Evolutionary conservation across 2,329 filamentous ascomycete species (phyloP).

Genomic region (Sporothrix curviconia): DNA sequence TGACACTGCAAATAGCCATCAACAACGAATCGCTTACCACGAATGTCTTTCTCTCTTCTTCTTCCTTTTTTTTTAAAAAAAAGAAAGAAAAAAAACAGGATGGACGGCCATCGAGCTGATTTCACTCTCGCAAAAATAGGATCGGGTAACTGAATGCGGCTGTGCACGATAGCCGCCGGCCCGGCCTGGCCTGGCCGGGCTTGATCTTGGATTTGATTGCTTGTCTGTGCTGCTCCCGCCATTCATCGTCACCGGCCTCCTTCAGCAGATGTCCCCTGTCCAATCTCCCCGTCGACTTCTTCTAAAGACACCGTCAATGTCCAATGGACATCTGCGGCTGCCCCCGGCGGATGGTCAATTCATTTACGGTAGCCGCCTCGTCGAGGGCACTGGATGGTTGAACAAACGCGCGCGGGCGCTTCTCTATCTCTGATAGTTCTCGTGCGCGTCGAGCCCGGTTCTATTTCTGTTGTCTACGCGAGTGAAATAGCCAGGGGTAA

Average conservation of each 20-base stretch:
- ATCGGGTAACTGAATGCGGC: neutral
- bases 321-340: too few relatives aligned
- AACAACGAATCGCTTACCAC: neutral
- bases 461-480: neutral
- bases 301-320: too few relatives aligned
- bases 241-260: too few relatives aligned
- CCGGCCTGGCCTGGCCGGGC: neutral
- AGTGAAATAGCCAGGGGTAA: neutral
- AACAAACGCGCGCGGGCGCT: neutral
- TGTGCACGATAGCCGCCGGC: conserved; percentile 3
- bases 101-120: too few relatives aligned
- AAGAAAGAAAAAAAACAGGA: too few relatives aligned
- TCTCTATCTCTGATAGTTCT: neutral
- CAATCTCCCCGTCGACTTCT: too few relatives aligned
- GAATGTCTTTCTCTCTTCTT: neutral
- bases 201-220: neutral
- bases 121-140: neutral
- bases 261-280: neutral
- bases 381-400: neutral
- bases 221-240: too few relatives aligned
- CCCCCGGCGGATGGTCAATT: too few relatives aligned
- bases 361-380: too few relatives aligned
- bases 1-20: neutral
- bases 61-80: neutral
- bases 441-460: neutral